A percentile compares a stretch with the other conserved stretches of the same genome.
Evolutionary conservation across 2,329 filamentous ascomycete genomes (phyloP).

Genomic region (Sporothrix luriei): DNA sequence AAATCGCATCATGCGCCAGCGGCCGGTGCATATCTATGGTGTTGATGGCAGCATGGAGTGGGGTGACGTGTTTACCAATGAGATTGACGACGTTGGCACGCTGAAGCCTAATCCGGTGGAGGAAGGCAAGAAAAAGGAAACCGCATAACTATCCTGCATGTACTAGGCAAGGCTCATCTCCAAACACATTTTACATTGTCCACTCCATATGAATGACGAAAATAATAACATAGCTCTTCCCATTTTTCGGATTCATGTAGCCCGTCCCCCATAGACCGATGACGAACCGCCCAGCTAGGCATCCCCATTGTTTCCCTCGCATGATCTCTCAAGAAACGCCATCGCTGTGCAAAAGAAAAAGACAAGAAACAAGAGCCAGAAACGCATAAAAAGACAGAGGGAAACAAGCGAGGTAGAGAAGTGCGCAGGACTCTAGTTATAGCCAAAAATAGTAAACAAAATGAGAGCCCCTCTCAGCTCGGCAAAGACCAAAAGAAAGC

Average conservation of each 20-base stretch:
- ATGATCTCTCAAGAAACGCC: conserved; percentile 30
- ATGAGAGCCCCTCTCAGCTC: too few species aligned
- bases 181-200: neutral
- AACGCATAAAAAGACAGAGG: neutral
- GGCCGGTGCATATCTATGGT: conserved; percentile 54
- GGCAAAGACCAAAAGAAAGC: too few species aligned
- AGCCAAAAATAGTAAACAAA: too few species aligned
- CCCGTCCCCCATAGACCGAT: neutral
- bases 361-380: neutral
- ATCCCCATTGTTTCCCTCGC: neutral
- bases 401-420: neutral
- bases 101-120: conserved; percentile 13
- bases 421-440: too few species aligned
- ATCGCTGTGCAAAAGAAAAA: conserved; percentile 34
- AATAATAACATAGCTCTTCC: neutral
- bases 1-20: conserved; percentile 51
- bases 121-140: conserved; percentile 1
- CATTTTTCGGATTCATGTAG: neutral
- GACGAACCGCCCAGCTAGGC: neutral
- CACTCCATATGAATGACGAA: neutral
- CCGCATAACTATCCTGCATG: neutral
- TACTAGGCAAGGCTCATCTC: neutral
- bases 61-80: conserved; percentile 43
- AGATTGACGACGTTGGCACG: neutral
- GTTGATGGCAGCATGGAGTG: conserved; percentile 43